These are phyloP conservation scores for Coemansia sp. DNA, from an alignment of 192 early-diverging fungal genomes.

Conservation along the genomic window DNA sequence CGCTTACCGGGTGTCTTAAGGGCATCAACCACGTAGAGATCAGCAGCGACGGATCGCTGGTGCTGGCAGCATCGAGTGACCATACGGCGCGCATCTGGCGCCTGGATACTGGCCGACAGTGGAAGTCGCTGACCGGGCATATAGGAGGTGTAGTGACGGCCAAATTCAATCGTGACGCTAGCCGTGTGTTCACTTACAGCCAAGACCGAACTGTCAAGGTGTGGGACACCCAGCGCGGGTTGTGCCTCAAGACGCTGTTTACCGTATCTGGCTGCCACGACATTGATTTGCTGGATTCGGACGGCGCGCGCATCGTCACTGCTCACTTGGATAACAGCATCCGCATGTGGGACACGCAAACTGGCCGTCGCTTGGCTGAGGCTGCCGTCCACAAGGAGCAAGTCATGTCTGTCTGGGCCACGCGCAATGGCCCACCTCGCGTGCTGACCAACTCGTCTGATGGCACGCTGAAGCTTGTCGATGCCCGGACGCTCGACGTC, in stretches of 20 bases:
- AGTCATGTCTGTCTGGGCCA: slow-evolving; percentile 82
- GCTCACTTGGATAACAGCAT: slow-evolving; percentile 95
- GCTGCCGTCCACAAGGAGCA: slow-evolving; percentile 86
- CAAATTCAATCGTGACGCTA: slow-evolving; percentile 77
- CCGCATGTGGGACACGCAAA: slow-evolving; percentile 86
- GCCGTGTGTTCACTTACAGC: slow-evolving; percentile 86
- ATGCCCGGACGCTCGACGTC: slow-evolving; percentile 75
- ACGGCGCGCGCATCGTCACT: slow-evolving; percentile 79
- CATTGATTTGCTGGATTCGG: slow-evolving; percentile 73
- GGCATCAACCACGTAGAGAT: slow-evolving; percentile 77
- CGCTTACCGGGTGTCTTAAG: slow-evolving; percentile 81
- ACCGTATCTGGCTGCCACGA: slow-evolving; percentile 95
- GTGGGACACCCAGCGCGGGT: slow-evolving; percentile 91
- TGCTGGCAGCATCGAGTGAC: slow-evolving; percentile 83
- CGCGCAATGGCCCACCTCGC: slow-evolving; percentile 52
- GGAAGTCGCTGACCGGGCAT: slow-evolving; percentile 95
- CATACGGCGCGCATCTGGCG: slow-evolving; percentile 88
- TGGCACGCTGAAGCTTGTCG: slow-evolving; percentile 86
- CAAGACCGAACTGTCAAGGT: slow-evolving; percentile 96
- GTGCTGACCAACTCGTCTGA: slow-evolving; percentile 94
- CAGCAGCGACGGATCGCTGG: slow-evolving; percentile 44
- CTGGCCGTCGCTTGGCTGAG: slow-evolving; percentile 80
- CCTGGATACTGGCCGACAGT: slow-evolving; percentile 70
- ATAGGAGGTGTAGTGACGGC: slow-evolving; percentile 91
- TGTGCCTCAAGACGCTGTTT: slow-evolving; percentile 90